Evolutionary conservation across 1,284 basidiomycete species (phyloP).

Genomic region (Testicularia cyperi): DNA sequence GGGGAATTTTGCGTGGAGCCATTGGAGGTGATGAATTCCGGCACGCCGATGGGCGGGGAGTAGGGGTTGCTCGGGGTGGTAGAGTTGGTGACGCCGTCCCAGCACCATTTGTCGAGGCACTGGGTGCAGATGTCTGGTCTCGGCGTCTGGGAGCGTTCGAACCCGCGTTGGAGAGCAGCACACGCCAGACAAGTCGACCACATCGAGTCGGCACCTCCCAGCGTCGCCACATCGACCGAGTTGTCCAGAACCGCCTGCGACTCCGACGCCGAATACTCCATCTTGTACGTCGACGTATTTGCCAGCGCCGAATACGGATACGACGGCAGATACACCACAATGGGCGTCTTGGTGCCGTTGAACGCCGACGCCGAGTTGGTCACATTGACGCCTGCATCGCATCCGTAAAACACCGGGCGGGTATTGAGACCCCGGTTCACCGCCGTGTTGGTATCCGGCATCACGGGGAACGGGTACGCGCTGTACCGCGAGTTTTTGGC

Average conservation of each 20-base stretch:
- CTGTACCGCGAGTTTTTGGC: constrained; percentile 23
- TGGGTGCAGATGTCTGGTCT: constrained; percentile 41
- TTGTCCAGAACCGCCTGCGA: constrained; percentile 54
- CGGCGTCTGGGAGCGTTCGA: constrained; percentile 28
- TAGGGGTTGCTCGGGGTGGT: constrained; percentile 31
- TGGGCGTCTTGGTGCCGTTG: constrained; percentile 59
- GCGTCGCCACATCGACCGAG: constrained; percentile 46
- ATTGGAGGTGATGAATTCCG: constrained; percentile 41
- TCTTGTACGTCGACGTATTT: constrained; percentile 56
- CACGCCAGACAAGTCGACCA: constrained; percentile 55
- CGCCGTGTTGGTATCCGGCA: constrained; percentile 66
- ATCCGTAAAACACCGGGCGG: constrained; percentile 76
- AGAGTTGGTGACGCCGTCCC: constrained; percentile 52
- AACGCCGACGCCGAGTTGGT: constrained; percentile 34
- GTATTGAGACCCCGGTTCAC: constrained; percentile 69
- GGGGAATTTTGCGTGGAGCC: constrained; percentile 32
- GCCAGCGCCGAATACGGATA: constrained; percentile 62
- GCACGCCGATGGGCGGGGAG: constrained; percentile 46
- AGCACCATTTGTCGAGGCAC: constrained; percentile 54
- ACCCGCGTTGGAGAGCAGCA: constrained; percentile 50
- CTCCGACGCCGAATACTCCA: constrained; percentile 55
- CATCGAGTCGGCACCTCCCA: constrained; percentile 37
- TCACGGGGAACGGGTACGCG: constrained; percentile 61
- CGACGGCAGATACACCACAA: constrained; percentile 63
- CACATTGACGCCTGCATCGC: constrained; percentile 62